Conservation (phyloP, 108 stramenopile genomes). For the Phaeodactylum tricornutum region DNA sequence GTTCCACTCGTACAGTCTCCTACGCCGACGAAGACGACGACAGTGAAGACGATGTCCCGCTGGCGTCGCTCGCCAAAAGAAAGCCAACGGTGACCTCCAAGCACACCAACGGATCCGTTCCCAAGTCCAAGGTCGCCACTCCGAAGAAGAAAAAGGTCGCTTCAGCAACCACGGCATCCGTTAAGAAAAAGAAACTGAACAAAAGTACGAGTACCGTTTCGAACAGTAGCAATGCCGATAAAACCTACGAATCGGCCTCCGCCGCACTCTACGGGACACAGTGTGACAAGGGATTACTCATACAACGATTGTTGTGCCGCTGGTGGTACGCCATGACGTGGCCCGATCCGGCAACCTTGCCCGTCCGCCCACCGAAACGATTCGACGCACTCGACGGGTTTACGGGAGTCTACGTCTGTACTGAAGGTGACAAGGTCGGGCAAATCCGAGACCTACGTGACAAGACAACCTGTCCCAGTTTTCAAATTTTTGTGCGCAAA, state of each 20-base stretch:
- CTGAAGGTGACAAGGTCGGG: constrained; percentile 64
- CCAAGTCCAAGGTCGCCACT: constrained; percentile 12
- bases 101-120: constrained; percentile 7
- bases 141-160: constrained; percentile 22
- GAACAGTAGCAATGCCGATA: constrained; percentile 10
- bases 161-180: constrained; percentile 9
- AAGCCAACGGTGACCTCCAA: constrained; percentile 16
- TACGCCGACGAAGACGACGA: constrained; percentile 22
- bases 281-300: constrained; percentile 73
- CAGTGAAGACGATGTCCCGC: constrained; percentile 60
- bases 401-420: constrained; percentile 88
- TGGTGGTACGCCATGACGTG: constrained; percentile 96
- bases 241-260: constrained; percentile 33
- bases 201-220: constrained; percentile 19
- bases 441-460: constrained; percentile 65
- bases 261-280: constrained; percentile 33
- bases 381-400: constrained; percentile 91
- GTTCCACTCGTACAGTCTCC: background rate
- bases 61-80: constrained; percentile 26
- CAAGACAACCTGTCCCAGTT: constrained; percentile 36
- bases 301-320: constrained; percentile 78
- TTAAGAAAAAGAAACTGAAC: constrained; percentile 24
- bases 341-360: constrained; percentile 50
- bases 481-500: constrained; percentile 64
- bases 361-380: constrained; percentile 41